A percentile compares a stretch with the other conserved stretches of the same genome.
Conservation (phyloP, 192 early-diverging fungal genomes). For the Podila minutissima region DNA sequence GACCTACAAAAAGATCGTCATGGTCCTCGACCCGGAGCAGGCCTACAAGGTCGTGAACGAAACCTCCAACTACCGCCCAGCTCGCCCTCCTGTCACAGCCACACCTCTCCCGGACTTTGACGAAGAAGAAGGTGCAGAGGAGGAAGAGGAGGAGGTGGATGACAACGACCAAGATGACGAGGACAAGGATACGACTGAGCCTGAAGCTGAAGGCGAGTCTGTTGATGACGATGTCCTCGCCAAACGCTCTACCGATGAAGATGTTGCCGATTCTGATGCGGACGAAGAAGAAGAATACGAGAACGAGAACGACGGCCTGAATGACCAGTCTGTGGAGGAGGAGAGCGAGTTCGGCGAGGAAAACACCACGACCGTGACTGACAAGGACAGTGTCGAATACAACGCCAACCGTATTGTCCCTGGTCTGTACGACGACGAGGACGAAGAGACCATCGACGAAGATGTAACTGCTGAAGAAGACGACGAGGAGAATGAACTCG, state of each 20-base stretch:
- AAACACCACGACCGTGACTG: not conserved
- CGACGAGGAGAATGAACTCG: not conserved
- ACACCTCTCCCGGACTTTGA: constrained; percentile 25
- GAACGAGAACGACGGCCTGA: not conserved
- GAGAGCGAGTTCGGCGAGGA: no score
- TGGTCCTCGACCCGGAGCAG: constrained; percentile 47
- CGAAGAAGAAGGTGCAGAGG: not conserved
- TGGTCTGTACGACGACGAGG: not conserved
- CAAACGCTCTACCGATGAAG: not conserved
- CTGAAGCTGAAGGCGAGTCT: not conserved
- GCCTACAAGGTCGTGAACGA: constrained; percentile 44
- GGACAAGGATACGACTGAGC: not conserved
- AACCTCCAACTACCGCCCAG: constrained; percentile 37
- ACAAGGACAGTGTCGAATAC: not conserved
- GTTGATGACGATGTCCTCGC: not conserved
- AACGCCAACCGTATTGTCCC: not conserved
- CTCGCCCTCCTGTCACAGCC: constrained; percentile 7
- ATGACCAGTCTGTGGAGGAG: constrained; percentile 4
- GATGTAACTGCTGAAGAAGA: not conserved
- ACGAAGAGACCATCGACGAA: not conserved
- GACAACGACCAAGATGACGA: not conserved
- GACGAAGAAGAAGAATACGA: not conserved
- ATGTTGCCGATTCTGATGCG: not conserved
- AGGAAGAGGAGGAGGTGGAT: not conserved
- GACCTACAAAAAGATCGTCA: constrained; percentile 50